A percentile compares a stretch with the other conserved stretches of the same genome.
These are phyloP conservation scores for Anthoceros angustus DNA, from an alignment of 225 moss, liverwort and hornwort species.

Conservation along the genomic window DNA sequence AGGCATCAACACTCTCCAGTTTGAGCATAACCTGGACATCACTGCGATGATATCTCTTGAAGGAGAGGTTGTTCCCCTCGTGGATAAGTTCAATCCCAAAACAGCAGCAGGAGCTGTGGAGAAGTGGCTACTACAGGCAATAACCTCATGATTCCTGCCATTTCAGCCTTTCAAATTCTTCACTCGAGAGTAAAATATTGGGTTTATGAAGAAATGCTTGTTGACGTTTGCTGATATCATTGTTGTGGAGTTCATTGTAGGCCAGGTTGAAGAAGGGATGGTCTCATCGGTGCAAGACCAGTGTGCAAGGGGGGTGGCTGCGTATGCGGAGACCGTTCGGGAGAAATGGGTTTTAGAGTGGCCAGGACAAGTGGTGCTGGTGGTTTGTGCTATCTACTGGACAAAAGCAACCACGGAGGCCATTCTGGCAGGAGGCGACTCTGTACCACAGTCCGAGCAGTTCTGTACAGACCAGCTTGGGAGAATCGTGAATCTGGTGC, in stretches of 20 bases:
- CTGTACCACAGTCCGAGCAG: slow-evolving; percentile 37
- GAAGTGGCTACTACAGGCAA: slow-evolving; percentile 78
- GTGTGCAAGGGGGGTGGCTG: slow-evolving; percentile 41
- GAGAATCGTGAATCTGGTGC: slow-evolving; percentile 52
- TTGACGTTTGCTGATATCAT: background rate
- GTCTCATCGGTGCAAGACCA: slow-evolving; percentile 62
- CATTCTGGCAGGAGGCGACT: slow-evolving; percentile 26
- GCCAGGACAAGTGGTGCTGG: slow-evolving; percentile 80
- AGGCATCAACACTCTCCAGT: slow-evolving; percentile 55
- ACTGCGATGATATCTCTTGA: slow-evolving; percentile 69
- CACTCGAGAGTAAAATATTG: no score
- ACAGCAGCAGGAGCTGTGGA: slow-evolving; percentile 73
- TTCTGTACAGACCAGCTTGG: slow-evolving; percentile 49
- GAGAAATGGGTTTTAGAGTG: slow-evolving; percentile 64
- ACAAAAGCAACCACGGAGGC: slow-evolving; percentile 42
- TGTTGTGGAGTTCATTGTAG: slow-evolving; percentile 19
- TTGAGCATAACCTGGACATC: slow-evolving; percentile 67
- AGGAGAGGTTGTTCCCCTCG: slow-evolving; percentile 61
- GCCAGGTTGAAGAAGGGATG: slow-evolving; percentile 91
- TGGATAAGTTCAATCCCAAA: slow-evolving; percentile 83
- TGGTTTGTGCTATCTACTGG: slow-evolving; percentile 79
- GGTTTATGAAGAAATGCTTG: background rate
- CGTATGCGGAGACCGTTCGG: slow-evolving; percentile 28
- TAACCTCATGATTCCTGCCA: background rate
- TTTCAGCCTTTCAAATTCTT: no score